Conservation (phyloP, 306 rosid genomes). For the Prinsepia uniflora region DNA sequence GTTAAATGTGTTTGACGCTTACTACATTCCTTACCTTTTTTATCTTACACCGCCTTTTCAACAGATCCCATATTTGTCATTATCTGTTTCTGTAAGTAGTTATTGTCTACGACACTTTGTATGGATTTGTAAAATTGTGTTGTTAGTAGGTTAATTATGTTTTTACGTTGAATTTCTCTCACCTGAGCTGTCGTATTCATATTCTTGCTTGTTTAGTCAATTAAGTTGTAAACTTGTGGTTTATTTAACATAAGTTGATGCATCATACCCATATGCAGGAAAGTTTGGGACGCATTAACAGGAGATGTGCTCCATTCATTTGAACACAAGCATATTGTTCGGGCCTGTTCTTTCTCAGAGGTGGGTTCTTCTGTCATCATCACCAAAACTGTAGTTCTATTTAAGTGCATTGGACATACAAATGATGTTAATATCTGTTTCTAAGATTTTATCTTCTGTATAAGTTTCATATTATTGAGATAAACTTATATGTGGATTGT, state of each 20-base stretch:
- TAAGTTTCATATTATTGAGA: not conserved
- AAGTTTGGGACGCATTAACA: slow-evolving; percentile 95
- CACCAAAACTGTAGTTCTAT: not conserved
- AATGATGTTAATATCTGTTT: not conserved
- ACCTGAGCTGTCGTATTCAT: not conserved
- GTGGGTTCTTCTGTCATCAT: slow-evolving; percentile 29
- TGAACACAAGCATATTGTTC: slow-evolving; percentile 97
- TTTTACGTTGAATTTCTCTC: not conserved
- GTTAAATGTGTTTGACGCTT: not conserved
- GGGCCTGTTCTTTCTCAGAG: slow-evolving; percentile 96
- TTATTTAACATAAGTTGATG: slow-evolving; percentile 10
- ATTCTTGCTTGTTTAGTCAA: not conserved
- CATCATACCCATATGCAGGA: slow-evolving; percentile 51
- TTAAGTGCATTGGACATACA: not conserved
- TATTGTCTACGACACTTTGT: not conserved
- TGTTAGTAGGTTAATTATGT: not conserved
- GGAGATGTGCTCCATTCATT: slow-evolving; percentile 91
- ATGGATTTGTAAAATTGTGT: no score
- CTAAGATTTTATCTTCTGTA: not conserved
- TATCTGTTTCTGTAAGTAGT: not conserved
- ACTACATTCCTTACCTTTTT: not conserved
- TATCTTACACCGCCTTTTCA: not conserved
- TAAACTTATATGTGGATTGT: not conserved
- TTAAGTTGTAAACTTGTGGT: not conserved
- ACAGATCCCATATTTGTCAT: not conserved